Percentiles rank a stretch among this genome's conserved stretches.
Evolutionary conservation across 2,329 filamentous ascomycete species (phyloP).

Genomic region (Nannizzia gypsea): DNA sequence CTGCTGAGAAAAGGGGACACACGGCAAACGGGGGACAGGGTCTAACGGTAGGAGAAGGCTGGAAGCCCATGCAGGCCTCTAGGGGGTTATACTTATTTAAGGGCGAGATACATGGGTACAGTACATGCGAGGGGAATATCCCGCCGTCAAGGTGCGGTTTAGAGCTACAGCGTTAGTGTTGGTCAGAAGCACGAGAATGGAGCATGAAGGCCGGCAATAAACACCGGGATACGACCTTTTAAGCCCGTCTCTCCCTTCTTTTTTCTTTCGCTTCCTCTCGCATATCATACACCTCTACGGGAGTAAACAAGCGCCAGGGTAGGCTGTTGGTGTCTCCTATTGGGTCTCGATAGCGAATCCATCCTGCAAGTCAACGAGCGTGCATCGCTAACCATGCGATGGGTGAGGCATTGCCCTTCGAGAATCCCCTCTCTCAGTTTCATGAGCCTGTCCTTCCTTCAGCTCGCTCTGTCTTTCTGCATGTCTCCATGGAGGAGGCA

Average conservation of each 20-base stretch:
- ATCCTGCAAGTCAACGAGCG: neutral
- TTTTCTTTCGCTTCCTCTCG: neutral
- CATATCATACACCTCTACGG: neutral
- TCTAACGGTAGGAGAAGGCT: neutral
- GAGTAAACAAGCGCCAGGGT: neutral
- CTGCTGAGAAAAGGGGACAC: neutral
- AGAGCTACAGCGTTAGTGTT: neutral
- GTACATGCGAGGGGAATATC: neutral
- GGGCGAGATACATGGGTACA: neutral
- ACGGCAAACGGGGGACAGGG: neutral
- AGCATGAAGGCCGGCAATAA: neutral
- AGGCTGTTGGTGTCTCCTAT: neutral
- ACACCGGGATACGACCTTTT: neutral
- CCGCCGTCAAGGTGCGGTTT: neutral
- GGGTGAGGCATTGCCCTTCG: neutral
- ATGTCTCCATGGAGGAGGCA: neutral
- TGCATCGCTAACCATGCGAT: neutral
- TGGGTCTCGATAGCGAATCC: neutral
- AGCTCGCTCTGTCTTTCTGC: neutral
- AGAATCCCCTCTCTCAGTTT: neutral
- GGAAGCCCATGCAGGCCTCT: neutral
- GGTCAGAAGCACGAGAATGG: neutral
- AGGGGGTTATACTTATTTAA: neutral
- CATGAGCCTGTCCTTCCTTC: neutral
- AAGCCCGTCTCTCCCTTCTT: neutral